Base-by-base conservation (phyloP, 2,329 filamentous ascomycete species). In the Karstenula rhodostoma region DNA sequence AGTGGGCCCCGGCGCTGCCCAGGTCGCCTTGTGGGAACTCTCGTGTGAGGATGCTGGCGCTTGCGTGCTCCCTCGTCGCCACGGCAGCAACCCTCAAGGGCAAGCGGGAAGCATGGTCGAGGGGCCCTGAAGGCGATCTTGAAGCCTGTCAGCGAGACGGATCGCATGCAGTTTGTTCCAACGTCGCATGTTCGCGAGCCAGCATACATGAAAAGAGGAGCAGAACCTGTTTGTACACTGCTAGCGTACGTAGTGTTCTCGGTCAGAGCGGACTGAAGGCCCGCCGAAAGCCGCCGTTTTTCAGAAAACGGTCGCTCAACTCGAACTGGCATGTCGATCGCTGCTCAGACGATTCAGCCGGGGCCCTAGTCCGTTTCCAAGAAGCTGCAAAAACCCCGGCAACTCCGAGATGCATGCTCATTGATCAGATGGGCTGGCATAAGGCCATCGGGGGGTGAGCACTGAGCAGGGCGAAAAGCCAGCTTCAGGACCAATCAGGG, bases 61-160 rank as follows among this genome's bases (percentile, higher is more conserved):
- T 57, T 66, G 63, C 57, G 60, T 64, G 59, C 42, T 70, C 67
- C 66, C 68, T 67, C 61, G 68, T 68, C 64, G 62, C 49, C 44
- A 60, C 57, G 52, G 57, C 65, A 61, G 60, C 64, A 60, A 74
- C 68, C 74, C 72, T 74, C 72, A 60, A 74, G 70, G 73, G 66
- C 56, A 58, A 61, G 69, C 74, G 74, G 74, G 74, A 76, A 75
- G 74, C 74, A 73, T 70, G 74, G 74, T 76, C 67, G 74, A 76
- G 72, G 73, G 73, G 67, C 67, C 73, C 68, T 73, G 72, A 68
- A 50, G 74, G 58, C 65, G 70, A 77, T 77, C 73, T 59, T 57
- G 63, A 66, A 55, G 61, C 68, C 61, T 67, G 68, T 67, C 65
- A 60, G 62, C 51, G 57, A 65, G 35, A 29, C 56, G 58, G 59